Base-by-base conservation (phyloP, 768 basidiomycete species). In the Suillus spraguei region DNA sequence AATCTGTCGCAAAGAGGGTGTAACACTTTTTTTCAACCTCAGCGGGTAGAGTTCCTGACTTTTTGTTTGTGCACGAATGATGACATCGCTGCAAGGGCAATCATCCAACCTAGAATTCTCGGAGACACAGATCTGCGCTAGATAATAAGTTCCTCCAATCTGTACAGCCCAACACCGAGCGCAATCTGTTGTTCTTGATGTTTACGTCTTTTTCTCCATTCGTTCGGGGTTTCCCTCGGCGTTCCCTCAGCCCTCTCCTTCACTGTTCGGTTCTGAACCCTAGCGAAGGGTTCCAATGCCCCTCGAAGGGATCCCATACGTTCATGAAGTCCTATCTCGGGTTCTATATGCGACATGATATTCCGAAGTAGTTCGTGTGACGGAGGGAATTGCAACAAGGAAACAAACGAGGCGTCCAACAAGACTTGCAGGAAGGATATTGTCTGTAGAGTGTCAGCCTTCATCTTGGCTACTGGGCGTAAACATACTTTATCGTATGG, bases 401-500 rank as follows among this genome's bases (percentile, higher is more conserved):
- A 75, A 53, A 93, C 79, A 71, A 91, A 91, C 14, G 85, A 87
- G 0, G 91, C 82, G 72, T 94, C 92, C 33, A 94, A 79, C 61
- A 92, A 71, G 6, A 80, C 77, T 74, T 90, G 87, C 9, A 89
- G 70, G 77, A 93, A 89, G 0, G 72, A 66, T 28, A 88, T 72
- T 60, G 87, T 76, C 89, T 91, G 70, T 17, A 63, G 11, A 41
- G 53, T 44, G 59, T 35, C 55, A 61, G 60, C 63, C 20, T 82
- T 74, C 47, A 74, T 75, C n/a, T 83, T 82, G 20, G 90, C 67
- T 16, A 88, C 87, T 1, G 79, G 62, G 14, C 87, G 81, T 28
- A 88, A 69, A 0, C 77, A 42, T 32, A 58, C 56, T 38, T 58
- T 58, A 41, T 58, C 56, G 10, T 58, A 58, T 2, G 39, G 56